These are phyloP conservation scores for Paraconiothyrium sp. DNA, from an alignment of 2,329 filamentous ascomycete species.

Conservation along the genomic window DNA sequence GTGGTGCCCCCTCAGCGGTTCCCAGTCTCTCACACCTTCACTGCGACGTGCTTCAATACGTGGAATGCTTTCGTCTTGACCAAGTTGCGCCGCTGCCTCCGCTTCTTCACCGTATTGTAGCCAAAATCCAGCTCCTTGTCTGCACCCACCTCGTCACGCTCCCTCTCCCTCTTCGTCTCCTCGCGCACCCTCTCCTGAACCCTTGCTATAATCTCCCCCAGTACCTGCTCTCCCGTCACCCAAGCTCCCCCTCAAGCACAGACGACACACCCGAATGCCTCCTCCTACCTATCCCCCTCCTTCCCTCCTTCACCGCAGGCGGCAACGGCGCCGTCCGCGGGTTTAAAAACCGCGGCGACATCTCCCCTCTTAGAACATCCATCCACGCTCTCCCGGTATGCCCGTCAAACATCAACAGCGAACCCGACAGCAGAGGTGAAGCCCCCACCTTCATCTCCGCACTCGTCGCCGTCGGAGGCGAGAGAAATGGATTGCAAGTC, in stretches of 20 bases:
- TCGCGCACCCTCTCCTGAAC: constrained; percentile 3
- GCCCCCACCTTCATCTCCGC: constrained; percentile 14
- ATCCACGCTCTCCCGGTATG: too few species aligned
- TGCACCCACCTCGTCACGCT: background rate
- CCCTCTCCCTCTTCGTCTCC: constrained; percentile 2
- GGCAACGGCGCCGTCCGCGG: constrained; percentile 25
- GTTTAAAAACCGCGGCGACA: constrained; percentile 25
- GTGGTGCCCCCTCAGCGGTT: background rate
- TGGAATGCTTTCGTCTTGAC: constrained; percentile 8
- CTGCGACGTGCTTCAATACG: constrained; percentile 2
- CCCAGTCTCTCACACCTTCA: background rate
- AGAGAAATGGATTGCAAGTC: constrained; percentile 29
- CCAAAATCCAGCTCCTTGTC: background rate
- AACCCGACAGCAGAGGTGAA: constrained; percentile 28
- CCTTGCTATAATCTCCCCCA: background rate
- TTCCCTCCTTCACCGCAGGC: background rate
- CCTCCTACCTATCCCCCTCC: background rate
- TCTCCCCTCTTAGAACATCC: too few species aligned
- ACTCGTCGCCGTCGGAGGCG: constrained; percentile 10
- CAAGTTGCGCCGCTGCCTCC: background rate
- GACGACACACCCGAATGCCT: background rate
- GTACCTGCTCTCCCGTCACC: background rate
- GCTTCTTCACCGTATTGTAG: background rate
- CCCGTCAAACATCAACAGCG: constrained; percentile 15
- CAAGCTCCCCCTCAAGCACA: background rate